These are phyloP conservation scores for Dactylellina parvicollis DNA, from an alignment of 2,329 filamentous ascomycete genomes.

Conservation along the genomic window DNA sequence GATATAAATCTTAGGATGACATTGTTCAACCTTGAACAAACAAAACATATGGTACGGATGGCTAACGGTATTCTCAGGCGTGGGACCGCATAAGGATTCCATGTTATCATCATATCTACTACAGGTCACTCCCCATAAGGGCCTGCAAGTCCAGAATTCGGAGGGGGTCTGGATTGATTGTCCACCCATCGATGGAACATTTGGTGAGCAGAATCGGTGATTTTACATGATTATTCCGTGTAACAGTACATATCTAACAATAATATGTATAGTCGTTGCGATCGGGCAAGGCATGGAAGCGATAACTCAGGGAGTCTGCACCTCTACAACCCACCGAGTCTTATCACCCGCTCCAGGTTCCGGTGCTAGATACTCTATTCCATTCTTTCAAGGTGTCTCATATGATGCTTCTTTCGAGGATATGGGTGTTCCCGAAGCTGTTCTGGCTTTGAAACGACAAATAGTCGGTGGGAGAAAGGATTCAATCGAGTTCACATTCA, in stretches of 20 bases:
- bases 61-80: slow-evolving; percentile 60
- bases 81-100: slow-evolving; percentile 62
- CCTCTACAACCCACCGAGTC: slow-evolving; percentile 83
- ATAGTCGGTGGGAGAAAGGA: slow-evolving; percentile 69
- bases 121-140: slow-evolving; percentile 78
- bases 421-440: slow-evolving; percentile 69
- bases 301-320: slow-evolving; percentile 82
- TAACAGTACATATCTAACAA: not conserved
- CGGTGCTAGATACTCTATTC: slow-evolving; percentile 80
- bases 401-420: slow-evolving; percentile 82
- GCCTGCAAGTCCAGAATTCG: slow-evolving; percentile 84
- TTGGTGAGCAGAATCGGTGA: slow-evolving; percentile 60
- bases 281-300: slow-evolving; percentile 90
- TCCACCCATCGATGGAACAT: slow-evolving; percentile 76
- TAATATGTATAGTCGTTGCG: slow-evolving; percentile 72
- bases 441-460: slow-evolving; percentile 63
- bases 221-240: not conserved
- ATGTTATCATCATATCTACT: slow-evolving; percentile 85
- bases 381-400: slow-evolving; percentile 88
- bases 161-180: slow-evolving; percentile 83
- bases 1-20: not conserved
- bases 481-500: slow-evolving; percentile 88
- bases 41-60: no score
- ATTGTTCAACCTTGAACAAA: not conserved
- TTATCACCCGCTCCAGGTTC: slow-evolving; percentile 74